Evolutionary conservation across 768 basidiomycete species (phyloP).

Genomic region (Lepiota venenata): DNA sequence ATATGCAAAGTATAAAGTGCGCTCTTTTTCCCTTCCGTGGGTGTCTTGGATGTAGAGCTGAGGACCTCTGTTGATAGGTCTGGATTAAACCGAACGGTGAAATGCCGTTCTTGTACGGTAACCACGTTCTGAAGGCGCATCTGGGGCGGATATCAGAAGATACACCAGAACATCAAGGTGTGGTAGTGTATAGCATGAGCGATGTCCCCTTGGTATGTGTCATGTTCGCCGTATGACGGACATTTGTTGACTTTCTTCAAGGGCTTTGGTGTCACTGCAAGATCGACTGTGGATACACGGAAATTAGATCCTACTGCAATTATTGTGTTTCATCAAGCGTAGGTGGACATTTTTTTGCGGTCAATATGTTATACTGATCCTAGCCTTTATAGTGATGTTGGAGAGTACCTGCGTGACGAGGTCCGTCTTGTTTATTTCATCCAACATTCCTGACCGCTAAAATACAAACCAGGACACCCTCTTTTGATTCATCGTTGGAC

Average conservation of each 20-base stretch:
- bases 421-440: conserved; percentile 35
- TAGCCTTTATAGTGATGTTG: conserved; percentile 70
- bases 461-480: conserved; percentile 60
- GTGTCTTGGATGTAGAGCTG: not conserved
- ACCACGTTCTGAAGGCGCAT: conserved; percentile 97
- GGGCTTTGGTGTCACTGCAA: conserved; percentile 97
- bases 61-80: conserved; percentile 46
- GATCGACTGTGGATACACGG: conserved; percentile 92
- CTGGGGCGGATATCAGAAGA: conserved; percentile 99
- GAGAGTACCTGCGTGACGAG: conserved; percentile 97
- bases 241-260: conserved; percentile 27
- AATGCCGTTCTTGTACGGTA: conserved; percentile 99
- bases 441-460: conserved; percentile 15
- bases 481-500: conserved; percentile 42
- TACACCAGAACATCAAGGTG: conserved; percentile 98
- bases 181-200: conserved; percentile 94
- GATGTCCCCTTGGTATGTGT: conserved; percentile 85
- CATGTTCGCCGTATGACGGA: not conserved
- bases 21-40: conserved; percentile 11
- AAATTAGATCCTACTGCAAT: conserved; percentile 98
- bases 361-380: conserved; percentile 8
- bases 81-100: conserved; percentile 99
- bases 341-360: conserved; percentile 23
- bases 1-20: conserved; percentile 96
- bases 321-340: conserved; percentile 99